These are phyloP conservation scores for Meira nashicola DNA, from an alignment of 1,284 basidiomycete species.

Conservation along the genomic window DNA sequence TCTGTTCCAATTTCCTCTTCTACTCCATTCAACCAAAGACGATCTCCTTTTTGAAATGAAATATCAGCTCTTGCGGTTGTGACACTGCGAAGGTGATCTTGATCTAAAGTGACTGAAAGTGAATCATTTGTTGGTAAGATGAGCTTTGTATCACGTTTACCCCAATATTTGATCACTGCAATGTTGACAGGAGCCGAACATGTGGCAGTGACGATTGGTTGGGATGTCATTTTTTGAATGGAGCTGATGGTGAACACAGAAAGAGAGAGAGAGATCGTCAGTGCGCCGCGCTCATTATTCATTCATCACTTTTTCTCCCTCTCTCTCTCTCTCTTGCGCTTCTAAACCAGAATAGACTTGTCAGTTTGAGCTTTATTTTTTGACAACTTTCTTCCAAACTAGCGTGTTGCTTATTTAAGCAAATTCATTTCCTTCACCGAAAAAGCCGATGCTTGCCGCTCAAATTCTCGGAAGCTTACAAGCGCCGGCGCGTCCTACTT, in stretches of 20 bases:
- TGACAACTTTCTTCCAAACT: no score
- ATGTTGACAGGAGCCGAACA: conserved; percentile 92
- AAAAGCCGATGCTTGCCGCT: no score
- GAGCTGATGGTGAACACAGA: background rate
- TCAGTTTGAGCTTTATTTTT: no score
- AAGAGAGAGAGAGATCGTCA: no score
- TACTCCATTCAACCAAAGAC: conserved; percentile 88
- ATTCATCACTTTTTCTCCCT: no score
- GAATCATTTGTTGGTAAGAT: conserved; percentile 98
- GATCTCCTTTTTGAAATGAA: conserved; percentile 64
- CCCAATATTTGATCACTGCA: conserved; percentile 91
- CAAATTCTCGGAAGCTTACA: no score
- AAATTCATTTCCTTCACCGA: no score
- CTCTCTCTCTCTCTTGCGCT: no score
- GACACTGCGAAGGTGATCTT: conserved; percentile 89
- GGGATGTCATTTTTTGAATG: conserved; percentile 12
- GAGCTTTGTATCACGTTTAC: conserved; percentile 89
- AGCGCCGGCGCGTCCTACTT: no score
- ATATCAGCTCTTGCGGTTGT: conserved; percentile 84
- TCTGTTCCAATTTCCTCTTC: conserved; percentile 80
- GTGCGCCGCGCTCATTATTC: no score
- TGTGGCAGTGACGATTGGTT: conserved; percentile 71
- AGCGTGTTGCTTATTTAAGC: no score
- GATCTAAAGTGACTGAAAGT: conserved; percentile 90
- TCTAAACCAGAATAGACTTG: no score